Percentiles rank a stretch among this genome's conserved stretches.
Conservation (phyloP, 768 basidiomycete species). For the Suillus subaureus region DNA sequence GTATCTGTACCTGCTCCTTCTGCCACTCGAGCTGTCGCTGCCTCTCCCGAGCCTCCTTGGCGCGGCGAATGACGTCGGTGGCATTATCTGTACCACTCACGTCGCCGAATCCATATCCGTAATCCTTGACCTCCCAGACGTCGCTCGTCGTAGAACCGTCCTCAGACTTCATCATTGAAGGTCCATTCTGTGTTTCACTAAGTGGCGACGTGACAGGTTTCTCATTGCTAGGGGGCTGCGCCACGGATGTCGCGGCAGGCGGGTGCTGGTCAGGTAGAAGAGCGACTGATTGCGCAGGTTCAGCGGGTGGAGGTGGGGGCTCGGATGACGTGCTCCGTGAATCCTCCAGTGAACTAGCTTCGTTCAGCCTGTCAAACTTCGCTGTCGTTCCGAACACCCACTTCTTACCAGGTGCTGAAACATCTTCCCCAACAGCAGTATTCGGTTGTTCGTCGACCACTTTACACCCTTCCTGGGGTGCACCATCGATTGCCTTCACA, state of each 20-base stretch:
- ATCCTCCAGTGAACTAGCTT: background rate
- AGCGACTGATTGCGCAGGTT: background rate
- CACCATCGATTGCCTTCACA: conserved; percentile 3
- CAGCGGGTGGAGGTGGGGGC: conserved; percentile 1
- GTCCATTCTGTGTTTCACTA: conserved; percentile 6
- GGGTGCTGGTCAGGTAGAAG: background rate
- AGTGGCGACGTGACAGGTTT: background rate
- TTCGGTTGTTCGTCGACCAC: background rate
- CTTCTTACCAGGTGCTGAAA: conserved; percentile 31
- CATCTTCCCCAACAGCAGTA: conserved; percentile 5
- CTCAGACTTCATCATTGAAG: conserved; percentile 15
- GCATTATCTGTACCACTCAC: conserved; percentile 40
- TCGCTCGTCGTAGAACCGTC: conserved; percentile 30
- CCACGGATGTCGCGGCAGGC: background rate
- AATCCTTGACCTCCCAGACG: conserved; percentile 60
- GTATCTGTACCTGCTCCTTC: conserved; percentile 16
- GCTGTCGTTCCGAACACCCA: conserved; percentile 62
- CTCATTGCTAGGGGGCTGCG: background rate
- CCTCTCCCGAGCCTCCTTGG: conserved; percentile 32
- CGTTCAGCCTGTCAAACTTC: conserved; percentile 14
- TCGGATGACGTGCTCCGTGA: background rate
- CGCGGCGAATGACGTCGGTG: conserved; percentile 28
- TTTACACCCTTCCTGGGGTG: background rate
- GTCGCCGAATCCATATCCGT: conserved; percentile 65
- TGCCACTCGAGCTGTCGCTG: conserved; percentile 20